These are phyloP conservation scores for Tetracentron sinense DNA, from an alignment of 164 flowering plant genomes.

Conservation along the genomic window DNA sequence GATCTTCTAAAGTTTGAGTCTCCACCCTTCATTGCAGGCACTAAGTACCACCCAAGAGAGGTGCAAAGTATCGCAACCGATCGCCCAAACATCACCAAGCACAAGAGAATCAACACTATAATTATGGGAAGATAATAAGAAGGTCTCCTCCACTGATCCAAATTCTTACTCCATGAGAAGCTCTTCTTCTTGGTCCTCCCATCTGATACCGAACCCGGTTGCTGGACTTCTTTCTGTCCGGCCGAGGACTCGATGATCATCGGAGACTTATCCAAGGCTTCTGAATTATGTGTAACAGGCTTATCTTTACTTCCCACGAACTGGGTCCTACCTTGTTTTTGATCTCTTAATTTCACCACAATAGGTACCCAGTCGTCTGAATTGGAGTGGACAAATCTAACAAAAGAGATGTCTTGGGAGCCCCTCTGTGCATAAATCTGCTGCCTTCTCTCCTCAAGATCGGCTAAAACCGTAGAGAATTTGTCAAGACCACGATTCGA, in stretches of 20 bases:
- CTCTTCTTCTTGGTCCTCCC: too few species aligned
- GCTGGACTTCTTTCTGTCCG: too few species aligned
- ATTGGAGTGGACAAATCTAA: slow-evolving; percentile 43
- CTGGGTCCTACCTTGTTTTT: slow-evolving; percentile 7
- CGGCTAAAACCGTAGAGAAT: slow-evolving; percentile 42
- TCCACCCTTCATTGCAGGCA: too few species aligned
- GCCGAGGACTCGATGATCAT: too few species aligned
- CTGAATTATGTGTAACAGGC: neutral
- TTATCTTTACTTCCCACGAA: neutral
- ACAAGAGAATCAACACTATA: slow-evolving; percentile 8
- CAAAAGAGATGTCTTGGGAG: slow-evolving; percentile 30
- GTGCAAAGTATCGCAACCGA: slow-evolving; percentile 21
- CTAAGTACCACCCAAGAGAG: slow-evolving; percentile 18
- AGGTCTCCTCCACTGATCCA: too few species aligned
- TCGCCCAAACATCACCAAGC: slow-evolving; percentile 20
- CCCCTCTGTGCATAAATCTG: slow-evolving; percentile 34
- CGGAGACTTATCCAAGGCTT: slow-evolving; percentile 7
- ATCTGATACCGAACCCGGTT: too few species aligned
- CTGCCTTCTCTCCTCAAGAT: slow-evolving; percentile 47
- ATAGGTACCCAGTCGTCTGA: slow-evolving; percentile 39
- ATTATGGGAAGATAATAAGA: too few species aligned
- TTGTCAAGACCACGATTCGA: slow-evolving; percentile 50
- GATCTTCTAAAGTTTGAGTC: too few species aligned
- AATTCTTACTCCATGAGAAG: too few species aligned
- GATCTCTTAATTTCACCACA: slow-evolving; percentile 34